Percentiles rank a stretch among this genome's conserved stretches.
phyloP scores from a whole-genome alignment of 805 yeast species.

The Nakazawaea anatomiae region DNA sequence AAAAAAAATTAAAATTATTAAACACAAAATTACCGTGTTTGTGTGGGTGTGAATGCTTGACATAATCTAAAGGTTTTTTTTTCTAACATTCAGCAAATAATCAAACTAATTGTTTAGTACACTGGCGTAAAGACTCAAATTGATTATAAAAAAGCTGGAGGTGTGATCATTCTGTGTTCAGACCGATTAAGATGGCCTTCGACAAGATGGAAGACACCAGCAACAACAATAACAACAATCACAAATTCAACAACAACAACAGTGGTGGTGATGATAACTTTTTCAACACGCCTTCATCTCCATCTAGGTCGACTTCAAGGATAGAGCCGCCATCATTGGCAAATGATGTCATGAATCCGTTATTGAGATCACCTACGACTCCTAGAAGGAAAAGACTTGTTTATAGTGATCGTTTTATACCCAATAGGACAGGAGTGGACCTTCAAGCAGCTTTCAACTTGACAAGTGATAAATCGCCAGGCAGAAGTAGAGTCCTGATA shows the following conservation, averaged over 20 bases:
- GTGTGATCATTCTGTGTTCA: neutral
- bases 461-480: constrained; percentile 34
- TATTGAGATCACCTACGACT: constrained; percentile 34
- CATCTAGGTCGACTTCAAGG: constrained; percentile 8
- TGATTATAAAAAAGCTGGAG: neutral
- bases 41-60: neutral
- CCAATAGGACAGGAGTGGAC: constrained; percentile 80
- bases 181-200: neutral
- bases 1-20: neutral
- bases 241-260: neutral
- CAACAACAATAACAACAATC: too few species aligned
- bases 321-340: constrained; percentile 7
- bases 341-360: constrained; percentile 10
- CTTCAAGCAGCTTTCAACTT: constrained; percentile 78
- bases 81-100: neutral
- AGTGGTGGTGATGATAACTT: neutral
- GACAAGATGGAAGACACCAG: neutral
- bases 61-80: neutral
- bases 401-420: constrained; percentile 84
- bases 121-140: neutral
- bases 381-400: constrained; percentile 45
- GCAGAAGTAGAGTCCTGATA: constrained; percentile 16
- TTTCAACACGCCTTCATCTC: constrained; percentile 10
- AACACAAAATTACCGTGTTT: neutral
- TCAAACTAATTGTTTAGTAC: too few species aligned